phyloP scores from a whole-genome alignment of 169 alveolate genomes.

The Ichthyophthirius multifiliis region DNA sequence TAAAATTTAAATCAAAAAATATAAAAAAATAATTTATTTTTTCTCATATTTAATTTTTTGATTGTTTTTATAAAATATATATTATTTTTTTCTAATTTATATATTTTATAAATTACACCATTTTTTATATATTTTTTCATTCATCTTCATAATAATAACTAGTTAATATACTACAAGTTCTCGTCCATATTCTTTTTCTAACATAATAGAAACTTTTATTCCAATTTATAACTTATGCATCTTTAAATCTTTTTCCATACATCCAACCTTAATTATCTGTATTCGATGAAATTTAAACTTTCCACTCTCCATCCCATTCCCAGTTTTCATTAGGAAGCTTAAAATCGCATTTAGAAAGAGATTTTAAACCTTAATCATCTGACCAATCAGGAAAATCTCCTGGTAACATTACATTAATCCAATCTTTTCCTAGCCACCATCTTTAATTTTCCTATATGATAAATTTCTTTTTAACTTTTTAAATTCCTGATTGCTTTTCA shows the following conservation, averaged over 20 bases:
- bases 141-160: neutral
- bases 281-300: neutral
- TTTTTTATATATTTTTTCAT: too few species aligned
- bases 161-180: neutral
- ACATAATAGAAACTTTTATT: neutral
- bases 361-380: neutral
- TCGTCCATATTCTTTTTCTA: neutral
- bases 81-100: too few species aligned
- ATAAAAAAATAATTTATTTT: too few species aligned
- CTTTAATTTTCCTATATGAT: neutral
- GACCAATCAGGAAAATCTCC: constrained; percentile 9
- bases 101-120: too few species aligned
- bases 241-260: neutral
- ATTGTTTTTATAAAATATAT: too few species aligned
- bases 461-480: neutral
- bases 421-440: constrained; percentile 2
- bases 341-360: neutral
- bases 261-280: neutral
- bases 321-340: neutral
- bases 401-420: neutral
- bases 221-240: neutral
- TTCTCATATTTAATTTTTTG: too few species aligned
- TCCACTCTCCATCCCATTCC: neutral
- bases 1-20: too few species aligned
- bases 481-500: neutral